Base-by-base conservation (phyloP, 1,284 basidiomycete species). In the Moesziomyces sp. region DNA sequence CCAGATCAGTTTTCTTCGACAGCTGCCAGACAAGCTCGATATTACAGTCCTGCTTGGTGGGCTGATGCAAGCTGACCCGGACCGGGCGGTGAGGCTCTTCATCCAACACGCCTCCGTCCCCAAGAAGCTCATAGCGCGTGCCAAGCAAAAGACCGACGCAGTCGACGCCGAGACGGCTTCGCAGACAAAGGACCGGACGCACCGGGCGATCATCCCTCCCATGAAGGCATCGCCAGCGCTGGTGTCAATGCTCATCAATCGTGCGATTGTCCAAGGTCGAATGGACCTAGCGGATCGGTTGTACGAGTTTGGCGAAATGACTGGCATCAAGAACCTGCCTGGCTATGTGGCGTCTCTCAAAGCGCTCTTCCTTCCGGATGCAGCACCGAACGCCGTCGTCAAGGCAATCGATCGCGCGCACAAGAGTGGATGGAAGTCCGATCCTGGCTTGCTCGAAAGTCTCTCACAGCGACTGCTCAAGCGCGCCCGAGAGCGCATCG, bases 21-120 rank as follows among this genome's bases (percentile, higher is more conserved):
- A 56, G 33, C 26, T 69, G 13, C 71, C 71, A 18, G 71, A 74
- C 30, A 26, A 57, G 40, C 43, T 69, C 7, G 71, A 74, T 23
- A 59, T 74, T 30, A 26, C 45, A 6, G 61, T 74, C n/a, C 21
- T 74, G 48, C 56, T 74, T 6, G 58, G 61, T 30, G 71, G 71
- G 5, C 42, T 74, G 7, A 52, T 74, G 33, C 52, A 60, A 24
- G 18, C 65, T 14, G 53, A 74, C 24, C 51, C 65, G 24, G 71
- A 74, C 55, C 56, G 45, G 13, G 65, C 71, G 7, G 65, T 74
- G 9, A 42, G 65, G 5, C 58, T 74, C 2, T 69, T 58, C 30
- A 69, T 65, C 38, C 58, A n/a, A n/a, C 70, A 73, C 28, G 67
- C 64, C 26, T 47, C 64, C 0, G 49, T 46, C 8, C 51, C 53